These are phyloP conservation scores for Apiotrichum sp. DNA, from an alignment of 1,284 basidiomycete species.

Conservation along the genomic window DNA sequence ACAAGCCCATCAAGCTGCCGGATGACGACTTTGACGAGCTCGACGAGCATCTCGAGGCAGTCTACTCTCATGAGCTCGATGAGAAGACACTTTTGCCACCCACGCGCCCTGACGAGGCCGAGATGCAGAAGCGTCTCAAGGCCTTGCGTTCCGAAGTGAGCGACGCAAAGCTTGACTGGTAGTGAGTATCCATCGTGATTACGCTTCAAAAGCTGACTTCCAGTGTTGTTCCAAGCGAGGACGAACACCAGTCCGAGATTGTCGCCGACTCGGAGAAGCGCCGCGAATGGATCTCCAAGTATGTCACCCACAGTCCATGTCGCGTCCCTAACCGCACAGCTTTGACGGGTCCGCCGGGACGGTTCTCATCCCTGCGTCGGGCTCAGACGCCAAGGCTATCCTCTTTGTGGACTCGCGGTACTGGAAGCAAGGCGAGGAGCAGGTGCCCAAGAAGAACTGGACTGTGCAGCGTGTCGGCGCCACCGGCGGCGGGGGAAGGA, in stretches of 20 bases:
- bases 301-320: slow-evolving; percentile 30
- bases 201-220: slow-evolving; percentile 5
- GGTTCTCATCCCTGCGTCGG: slow-evolving; percentile 64
- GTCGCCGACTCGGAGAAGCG: slow-evolving; percentile 74
- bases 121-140: slow-evolving; percentile 52
- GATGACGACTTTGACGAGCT: slow-evolving; percentile 1
- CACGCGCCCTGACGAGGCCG: slow-evolving; percentile 17
- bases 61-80: slow-evolving; percentile 1
- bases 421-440: slow-evolving; percentile 73
- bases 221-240: slow-evolving; percentile 71
- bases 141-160: slow-evolving; percentile 64
- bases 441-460: slow-evolving; percentile 71
- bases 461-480: slow-evolving; percentile 62
- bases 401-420: slow-evolving; percentile 84
- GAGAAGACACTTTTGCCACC: slow-evolving; percentile 8
- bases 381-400: slow-evolving; percentile 50
- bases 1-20: slow-evolving; percentile 12
- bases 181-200: slow-evolving; percentile 54
- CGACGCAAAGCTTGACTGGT: slow-evolving; percentile 73
- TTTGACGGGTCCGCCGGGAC: slow-evolving; percentile 82
- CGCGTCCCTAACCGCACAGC: slow-evolving; percentile 43
- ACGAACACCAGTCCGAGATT: slow-evolving; percentile 83
- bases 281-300: slow-evolving; percentile 76
- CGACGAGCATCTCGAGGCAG: slow-evolving; percentile 13
- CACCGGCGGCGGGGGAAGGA: slow-evolving; percentile 45